Evolutionary conservation across 192 early-diverging fungal genomes (phyloP).

Genomic region (Diversispora eburnea): DNA sequence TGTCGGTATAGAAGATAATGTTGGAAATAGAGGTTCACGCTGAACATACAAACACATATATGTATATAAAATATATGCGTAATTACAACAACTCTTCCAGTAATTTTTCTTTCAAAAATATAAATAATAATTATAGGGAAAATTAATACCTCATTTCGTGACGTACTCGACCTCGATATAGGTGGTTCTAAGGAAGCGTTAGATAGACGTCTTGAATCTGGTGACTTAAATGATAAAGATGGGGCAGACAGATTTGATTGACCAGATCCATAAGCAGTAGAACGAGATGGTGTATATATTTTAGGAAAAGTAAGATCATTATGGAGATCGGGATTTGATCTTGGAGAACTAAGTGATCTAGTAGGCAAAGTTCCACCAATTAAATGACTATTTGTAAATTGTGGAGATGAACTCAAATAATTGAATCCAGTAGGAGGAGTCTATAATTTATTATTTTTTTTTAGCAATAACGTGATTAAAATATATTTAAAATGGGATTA

Average conservation of each 20-base stretch:
- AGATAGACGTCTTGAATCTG: neutral
- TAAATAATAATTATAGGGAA: neutral
- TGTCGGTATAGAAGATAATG: constrained; percentile 28
- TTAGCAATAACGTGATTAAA: neutral
- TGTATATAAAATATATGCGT: too few relatives aligned
- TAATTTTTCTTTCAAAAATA: neutral
- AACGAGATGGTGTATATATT: neutral
- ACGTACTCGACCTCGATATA: neutral
- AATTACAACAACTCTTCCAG: too few relatives aligned
- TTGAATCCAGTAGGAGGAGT: neutral
- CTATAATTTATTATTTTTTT: neutral
- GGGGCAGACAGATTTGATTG: neutral
- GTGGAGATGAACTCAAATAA: constrained; percentile 8
- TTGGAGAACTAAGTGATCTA: neutral
- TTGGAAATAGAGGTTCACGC: constrained; percentile 25
- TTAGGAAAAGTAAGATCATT: neutral
- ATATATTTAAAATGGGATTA: neutral
- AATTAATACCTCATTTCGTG: neutral
- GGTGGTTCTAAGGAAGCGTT: neutral
- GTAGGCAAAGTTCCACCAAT: neutral
- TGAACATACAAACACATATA: constrained; percentile 26
- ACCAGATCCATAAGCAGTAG: neutral
- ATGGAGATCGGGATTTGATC: neutral
- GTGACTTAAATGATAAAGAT: neutral
- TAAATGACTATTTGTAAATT: constrained; percentile 3